Conservation (phyloP, 352 stramenopile species). For the Globisporangium viniferum region DNA sequence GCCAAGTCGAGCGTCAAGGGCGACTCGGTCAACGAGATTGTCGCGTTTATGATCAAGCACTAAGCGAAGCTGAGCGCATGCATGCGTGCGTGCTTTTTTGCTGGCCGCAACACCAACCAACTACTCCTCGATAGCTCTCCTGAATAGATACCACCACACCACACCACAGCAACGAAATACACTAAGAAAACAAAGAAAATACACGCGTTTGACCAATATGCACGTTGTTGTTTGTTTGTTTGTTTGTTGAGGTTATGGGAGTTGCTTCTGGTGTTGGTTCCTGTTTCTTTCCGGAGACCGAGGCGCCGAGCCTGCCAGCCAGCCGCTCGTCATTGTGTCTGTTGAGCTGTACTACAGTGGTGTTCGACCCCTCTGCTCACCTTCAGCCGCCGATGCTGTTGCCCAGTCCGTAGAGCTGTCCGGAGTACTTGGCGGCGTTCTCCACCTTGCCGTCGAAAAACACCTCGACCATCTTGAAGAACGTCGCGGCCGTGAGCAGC, state of each 20-base stretch:
- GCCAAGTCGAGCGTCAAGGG: slow-evolving; percentile 69
- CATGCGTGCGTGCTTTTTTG: background rate
- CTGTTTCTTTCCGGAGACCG: background rate
- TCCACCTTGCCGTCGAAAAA: slow-evolving; percentile 87
- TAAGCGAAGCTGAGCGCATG: slow-evolving; percentile 21
- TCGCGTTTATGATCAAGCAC: slow-evolving; percentile 73
- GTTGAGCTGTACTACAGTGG: background rate
- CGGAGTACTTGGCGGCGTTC: slow-evolving; percentile 81
- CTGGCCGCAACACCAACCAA: background rate
- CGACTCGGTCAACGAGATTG: slow-evolving; percentile 53
- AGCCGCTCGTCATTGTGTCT: background rate
- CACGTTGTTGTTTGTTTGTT: background rate
- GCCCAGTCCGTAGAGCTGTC: slow-evolving; percentile 82
- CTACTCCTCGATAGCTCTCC: background rate
- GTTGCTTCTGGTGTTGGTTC: background rate
- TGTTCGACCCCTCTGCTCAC: slow-evolving; percentile 13
- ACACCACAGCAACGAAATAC: background rate
- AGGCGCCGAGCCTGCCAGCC: background rate
- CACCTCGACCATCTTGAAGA: slow-evolving; percentile 91
- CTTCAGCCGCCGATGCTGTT: slow-evolving; percentile 50
- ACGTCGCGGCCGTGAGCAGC: slow-evolving; percentile 93
- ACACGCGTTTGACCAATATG: background rate
- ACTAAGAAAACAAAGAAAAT: background rate
- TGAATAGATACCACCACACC: slow-evolving; percentile 4
- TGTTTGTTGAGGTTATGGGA: background rate